Conservation (phyloP, 1,284 basidiomycete genomes). For the Ceratobasidium sp. region DNA sequence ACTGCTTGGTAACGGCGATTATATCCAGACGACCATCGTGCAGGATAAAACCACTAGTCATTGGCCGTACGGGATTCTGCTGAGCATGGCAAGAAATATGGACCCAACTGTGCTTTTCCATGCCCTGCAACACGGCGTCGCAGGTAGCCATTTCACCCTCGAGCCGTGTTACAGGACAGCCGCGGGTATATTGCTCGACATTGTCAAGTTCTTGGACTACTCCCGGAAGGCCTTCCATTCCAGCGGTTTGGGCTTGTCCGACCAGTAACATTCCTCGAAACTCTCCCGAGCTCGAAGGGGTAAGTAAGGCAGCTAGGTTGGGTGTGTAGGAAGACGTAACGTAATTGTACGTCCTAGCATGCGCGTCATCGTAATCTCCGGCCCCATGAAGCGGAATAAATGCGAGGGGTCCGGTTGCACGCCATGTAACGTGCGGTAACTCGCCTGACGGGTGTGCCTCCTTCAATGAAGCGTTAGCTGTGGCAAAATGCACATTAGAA, state of each 20-base stretch:
- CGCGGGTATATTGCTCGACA: background rate
- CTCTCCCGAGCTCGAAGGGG: background rate
- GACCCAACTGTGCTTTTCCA: constrained; percentile 1
- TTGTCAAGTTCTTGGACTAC: background rate
- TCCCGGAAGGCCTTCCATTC: background rate
- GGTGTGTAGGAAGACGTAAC: background rate
- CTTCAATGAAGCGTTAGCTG: background rate
- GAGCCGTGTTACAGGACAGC: background rate
- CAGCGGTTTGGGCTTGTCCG: background rate
- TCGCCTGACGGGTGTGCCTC: background rate
- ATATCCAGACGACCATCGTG: background rate
- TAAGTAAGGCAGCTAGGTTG: background rate
- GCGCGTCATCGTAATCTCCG: background rate
- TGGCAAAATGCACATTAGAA: background rate
- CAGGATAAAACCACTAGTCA: background rate
- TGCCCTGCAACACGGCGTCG: background rate
- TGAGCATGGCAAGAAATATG: constrained; percentile 11
- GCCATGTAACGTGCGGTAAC: background rate
- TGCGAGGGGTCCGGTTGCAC: background rate
- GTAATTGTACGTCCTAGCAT: background rate
- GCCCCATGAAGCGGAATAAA: constrained; percentile 1
- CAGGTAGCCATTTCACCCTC: background rate
- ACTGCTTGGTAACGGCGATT: background rate
- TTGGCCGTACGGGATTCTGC: background rate
- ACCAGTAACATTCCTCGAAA: background rate